Percentiles rank a stretch among this genome's conserved stretches.
phyloP scores from a whole-genome alignment of 2,329 filamentous ascomycete genomes.

The Beauveria sp. region DNA sequence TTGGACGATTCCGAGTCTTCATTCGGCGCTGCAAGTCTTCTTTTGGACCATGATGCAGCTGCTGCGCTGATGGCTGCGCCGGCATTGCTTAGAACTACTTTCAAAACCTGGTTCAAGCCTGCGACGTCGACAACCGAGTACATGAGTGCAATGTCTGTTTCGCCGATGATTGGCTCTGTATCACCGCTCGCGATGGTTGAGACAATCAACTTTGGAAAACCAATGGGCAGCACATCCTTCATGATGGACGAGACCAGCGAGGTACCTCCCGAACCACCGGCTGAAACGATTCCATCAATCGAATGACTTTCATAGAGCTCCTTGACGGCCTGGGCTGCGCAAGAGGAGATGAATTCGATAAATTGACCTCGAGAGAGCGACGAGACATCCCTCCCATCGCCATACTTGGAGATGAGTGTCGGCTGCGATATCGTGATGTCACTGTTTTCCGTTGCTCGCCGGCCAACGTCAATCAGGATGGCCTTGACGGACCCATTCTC shows the following conservation, averaged over 20 bases:
- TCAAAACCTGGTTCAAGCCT: slow-evolving; percentile 53
- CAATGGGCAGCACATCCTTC: slow-evolving; percentile 52
- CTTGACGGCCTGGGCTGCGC: slow-evolving; percentile 35
- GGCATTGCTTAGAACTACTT: slow-evolving; percentile 53
- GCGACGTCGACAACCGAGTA: slow-evolving; percentile 65
- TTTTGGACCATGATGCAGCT: slow-evolving; percentile 35
- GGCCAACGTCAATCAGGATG: slow-evolving; percentile 38
- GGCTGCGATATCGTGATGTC: slow-evolving; percentile 40
- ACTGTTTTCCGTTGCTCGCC: slow-evolving; percentile 31
- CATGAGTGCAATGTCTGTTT: slow-evolving; percentile 63
- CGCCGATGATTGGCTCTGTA: slow-evolving; percentile 55
- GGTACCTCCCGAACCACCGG: slow-evolving; percentile 58
- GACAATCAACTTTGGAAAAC: slow-evolving; percentile 63
- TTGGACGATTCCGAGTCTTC: not conserved
- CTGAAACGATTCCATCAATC: slow-evolving; percentile 50
- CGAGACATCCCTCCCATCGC: slow-evolving; percentile 23
- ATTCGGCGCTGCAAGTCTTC: not conserved
- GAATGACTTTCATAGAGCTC: slow-evolving; percentile 26
- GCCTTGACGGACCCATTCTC: slow-evolving; percentile 14
- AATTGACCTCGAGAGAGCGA: slow-evolving; percentile 44
- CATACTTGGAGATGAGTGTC: slow-evolving; percentile 31
- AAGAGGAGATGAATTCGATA: slow-evolving; percentile 45
- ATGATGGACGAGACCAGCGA: slow-evolving; percentile 53
- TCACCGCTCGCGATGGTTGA: slow-evolving; percentile 64
- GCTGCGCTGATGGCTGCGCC: slow-evolving; percentile 54